These are phyloP conservation scores for Candida alai DNA, from an alignment of 805 yeast genomes.

Conservation along the genomic window DNA sequence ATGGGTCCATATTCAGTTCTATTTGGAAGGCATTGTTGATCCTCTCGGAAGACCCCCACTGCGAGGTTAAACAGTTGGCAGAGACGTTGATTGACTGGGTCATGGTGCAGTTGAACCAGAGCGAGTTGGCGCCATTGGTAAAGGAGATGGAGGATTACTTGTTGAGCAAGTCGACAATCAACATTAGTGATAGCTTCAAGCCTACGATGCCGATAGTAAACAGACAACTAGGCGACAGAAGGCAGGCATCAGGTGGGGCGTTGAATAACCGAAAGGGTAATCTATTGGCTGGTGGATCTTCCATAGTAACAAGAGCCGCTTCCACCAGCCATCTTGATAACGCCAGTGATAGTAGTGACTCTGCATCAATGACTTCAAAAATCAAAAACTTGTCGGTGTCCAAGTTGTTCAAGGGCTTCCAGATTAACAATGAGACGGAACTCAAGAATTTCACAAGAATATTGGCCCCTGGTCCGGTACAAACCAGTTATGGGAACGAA, in stretches of 20 bases:
- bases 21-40: slow-evolving; percentile 84
- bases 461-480: slow-evolving; percentile 33
- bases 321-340: slow-evolving; percentile 19
- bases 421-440: slow-evolving; percentile 40
- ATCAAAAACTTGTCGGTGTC: slow-evolving; percentile 31
- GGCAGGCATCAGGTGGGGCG: slow-evolving; percentile 19
- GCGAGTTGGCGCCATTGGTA: slow-evolving; percentile 63
- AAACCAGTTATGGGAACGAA: slow-evolving; percentile 38
- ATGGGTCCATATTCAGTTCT: slow-evolving; percentile 81
- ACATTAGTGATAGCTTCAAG: slow-evolving; percentile 36
- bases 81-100: slow-evolving; percentile 73
- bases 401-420: slow-evolving; percentile 33
- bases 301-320: slow-evolving; percentile 25
- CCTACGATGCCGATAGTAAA: slow-evolving; percentile 37
- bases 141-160: slow-evolving; percentile 62
- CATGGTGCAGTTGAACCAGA: slow-evolving; percentile 56
- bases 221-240: slow-evolving; percentile 20
- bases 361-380: slow-evolving; percentile 31
- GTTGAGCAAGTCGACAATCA: slow-evolving; percentile 45
- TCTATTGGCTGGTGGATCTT: slow-evolving; percentile 25
- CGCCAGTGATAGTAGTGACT: slow-evolving; percentile 13
- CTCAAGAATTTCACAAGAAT: slow-evolving; percentile 34
- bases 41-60: slow-evolving; percentile 82
- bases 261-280: slow-evolving; percentile 21
- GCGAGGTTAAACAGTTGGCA: slow-evolving; percentile 71